Conservation (phyloP, 345 rosid genomes). For the Sonneratia caseolaris region DNA sequence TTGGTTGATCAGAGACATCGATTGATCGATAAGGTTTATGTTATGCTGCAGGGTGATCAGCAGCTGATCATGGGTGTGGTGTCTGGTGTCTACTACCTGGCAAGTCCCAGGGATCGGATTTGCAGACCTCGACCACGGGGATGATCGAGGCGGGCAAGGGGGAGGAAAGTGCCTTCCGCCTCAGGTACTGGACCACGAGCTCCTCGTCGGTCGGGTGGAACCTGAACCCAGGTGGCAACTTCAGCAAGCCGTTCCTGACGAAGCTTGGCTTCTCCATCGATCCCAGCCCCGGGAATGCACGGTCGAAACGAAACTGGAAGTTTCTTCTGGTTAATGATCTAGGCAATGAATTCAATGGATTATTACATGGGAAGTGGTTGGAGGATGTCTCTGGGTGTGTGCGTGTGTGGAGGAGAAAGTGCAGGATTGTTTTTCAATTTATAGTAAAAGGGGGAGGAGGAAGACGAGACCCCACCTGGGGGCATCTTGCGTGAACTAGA, state of each 20-base stretch:
- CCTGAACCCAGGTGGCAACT: conserved; percentile 84
- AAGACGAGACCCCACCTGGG: conserved; percentile 8
- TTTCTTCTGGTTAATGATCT: background rate
- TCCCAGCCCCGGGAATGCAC: background rate
- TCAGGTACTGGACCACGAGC: conserved; percentile 67
- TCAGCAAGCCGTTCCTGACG: conserved; percentile 50
- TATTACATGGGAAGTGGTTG: background rate
- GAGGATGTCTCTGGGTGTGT: background rate
- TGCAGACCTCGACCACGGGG: conserved; percentile 85
- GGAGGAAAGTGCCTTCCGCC: conserved; percentile 46
- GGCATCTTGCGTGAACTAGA: conserved; percentile 59
- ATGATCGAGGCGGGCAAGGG: conserved; percentile 84
- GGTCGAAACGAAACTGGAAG: no score
- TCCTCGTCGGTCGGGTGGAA: conserved; percentile 96
- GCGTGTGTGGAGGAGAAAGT: background rate
- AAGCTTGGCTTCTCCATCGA: conserved; percentile 47
- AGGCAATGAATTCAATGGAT: background rate
- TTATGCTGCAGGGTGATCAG: no score
- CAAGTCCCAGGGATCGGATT: conserved; percentile 90
- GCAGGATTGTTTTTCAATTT: conserved; percentile 7
- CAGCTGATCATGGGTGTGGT: no score
- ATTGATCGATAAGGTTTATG: background rate
- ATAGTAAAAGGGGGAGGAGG: conserved; percentile 8
- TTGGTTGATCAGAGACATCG: no score
- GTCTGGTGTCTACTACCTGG: conserved; percentile 40